phyloP scores from a whole-genome alignment of 805 yeast species.

The Candida lessepsii region DNA sequence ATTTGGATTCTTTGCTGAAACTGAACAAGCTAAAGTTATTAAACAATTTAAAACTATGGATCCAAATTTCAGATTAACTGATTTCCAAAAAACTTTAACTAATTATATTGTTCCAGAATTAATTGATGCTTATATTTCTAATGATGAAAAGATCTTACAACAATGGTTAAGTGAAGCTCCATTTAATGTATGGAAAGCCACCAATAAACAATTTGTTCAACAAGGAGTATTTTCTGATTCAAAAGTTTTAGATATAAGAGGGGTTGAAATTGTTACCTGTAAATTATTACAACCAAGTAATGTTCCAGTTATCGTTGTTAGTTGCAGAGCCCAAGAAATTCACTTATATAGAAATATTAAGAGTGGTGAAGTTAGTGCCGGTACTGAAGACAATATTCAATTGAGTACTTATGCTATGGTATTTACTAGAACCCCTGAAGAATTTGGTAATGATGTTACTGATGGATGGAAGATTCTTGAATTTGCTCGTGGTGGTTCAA shows the following conservation, averaged over 20 bases:
- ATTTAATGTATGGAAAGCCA: conserved; percentile 88
- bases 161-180: conserved; percentile 97
- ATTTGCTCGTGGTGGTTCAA: conserved; percentile 89
- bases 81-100: conserved; percentile 78
- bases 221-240: conserved; percentile 92
- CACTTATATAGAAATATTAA: conserved; percentile 84
- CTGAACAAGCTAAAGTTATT: conserved; percentile 92
- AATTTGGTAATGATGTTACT: conserved; percentile 83
- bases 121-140: conserved; percentile 90
- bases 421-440: conserved; percentile 87
- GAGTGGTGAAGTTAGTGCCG: conserved; percentile 94
- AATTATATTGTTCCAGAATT: conserved; percentile 94
- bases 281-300: conserved; percentile 87
- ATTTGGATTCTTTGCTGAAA: conserved; percentile 90
- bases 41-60: conserved; percentile 85
- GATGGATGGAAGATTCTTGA: conserved; percentile 97
- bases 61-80: conserved; percentile 78
- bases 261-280: conserved; percentile 87
- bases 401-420: conserved; percentile 96
- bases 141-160: conserved; percentile 80
- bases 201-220: conserved; percentile 86
- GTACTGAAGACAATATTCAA: conserved; percentile 89
- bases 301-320: conserved; percentile 86
- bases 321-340: conserved; percentile 96
- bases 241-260: conserved; percentile 87